Evolutionary conservation across 106 monocot species (phyloP).

Genomic region (Amphibolis antarctica): DNA sequence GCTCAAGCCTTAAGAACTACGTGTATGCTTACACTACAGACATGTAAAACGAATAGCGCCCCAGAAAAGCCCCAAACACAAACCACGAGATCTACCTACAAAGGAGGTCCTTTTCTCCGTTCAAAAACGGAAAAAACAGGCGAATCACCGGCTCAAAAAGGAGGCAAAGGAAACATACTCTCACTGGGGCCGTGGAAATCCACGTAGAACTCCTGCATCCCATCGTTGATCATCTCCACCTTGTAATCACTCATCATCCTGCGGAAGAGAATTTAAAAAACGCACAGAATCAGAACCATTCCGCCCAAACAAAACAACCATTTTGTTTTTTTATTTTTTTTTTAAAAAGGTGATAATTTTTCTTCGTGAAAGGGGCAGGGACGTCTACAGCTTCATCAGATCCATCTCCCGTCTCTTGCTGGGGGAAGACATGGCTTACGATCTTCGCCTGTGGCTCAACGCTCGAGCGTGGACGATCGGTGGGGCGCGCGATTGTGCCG

Average conservation of each 20-base stretch:
- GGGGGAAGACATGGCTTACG: slow-evolving; percentile 25
- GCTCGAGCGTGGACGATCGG: too few species aligned
- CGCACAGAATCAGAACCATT: background rate
- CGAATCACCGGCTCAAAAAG: background rate
- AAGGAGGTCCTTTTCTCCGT: background rate
- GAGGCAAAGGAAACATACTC: slow-evolving; percentile 20
- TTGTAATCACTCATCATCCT: slow-evolving; percentile 99
- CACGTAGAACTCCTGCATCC: slow-evolving; percentile 91
- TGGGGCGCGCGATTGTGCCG: too few species aligned
- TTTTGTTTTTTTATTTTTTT: too few species aligned
- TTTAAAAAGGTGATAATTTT: background rate
- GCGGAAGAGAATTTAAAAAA: background rate
- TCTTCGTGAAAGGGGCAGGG: background rate
- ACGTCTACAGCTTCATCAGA: slow-evolving; percentile 22
- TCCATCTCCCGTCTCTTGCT: slow-evolving; percentile 27
- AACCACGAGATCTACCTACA: background rate
- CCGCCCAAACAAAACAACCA: background rate
- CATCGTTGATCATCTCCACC: slow-evolving; percentile 96
- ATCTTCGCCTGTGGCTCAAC: too few species aligned
- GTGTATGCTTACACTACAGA: too few species aligned
- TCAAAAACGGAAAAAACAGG: background rate
- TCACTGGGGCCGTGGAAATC: slow-evolving; percentile 86
- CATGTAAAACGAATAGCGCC: too few species aligned
- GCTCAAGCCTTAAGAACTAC: too few species aligned
- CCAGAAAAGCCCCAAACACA: background rate